Percentiles rank a stretch among this genome's conserved stretches.
Conservation (phyloP, 805 yeast species). For the Yamadazyma endophytica region DNA sequence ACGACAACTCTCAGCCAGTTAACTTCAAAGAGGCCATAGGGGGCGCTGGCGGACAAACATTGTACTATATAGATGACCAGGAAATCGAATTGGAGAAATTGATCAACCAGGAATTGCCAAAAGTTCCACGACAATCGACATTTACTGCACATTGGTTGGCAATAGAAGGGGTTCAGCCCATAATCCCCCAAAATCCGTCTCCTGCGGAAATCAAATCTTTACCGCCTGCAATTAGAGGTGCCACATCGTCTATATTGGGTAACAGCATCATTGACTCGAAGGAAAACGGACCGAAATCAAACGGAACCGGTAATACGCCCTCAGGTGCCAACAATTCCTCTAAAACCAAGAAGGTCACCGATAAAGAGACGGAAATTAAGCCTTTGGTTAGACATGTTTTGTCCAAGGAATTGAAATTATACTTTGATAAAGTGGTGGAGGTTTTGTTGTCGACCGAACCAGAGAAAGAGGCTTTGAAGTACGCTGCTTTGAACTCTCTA, state of each 20-base stretch:
- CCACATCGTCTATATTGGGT: slow-evolving; percentile 50
- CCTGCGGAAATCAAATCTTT: slow-evolving; percentile 71
- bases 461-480: slow-evolving; percentile 53
- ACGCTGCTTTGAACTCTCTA: slow-evolving; percentile 81
- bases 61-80: slow-evolving; percentile 87
- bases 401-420: slow-evolving; percentile 89
- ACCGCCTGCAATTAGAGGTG: slow-evolving; percentile 80
- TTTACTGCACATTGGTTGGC: slow-evolving; percentile 98
- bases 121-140: slow-evolving; percentile 87
- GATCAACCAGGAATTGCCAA: slow-evolving; percentile 91
- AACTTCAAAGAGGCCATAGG: slow-evolving; percentile 83
- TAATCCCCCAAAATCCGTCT: slow-evolving; percentile 93
- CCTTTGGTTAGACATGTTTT: slow-evolving; percentile 94
- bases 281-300: no score
- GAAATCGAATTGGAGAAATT: slow-evolving; percentile 92
- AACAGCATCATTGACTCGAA: slow-evolving; percentile 34
- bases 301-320: slow-evolving; percentile 4
- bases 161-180: slow-evolving; percentile 97
- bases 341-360: slow-evolving; percentile 12
- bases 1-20: slow-evolving; percentile 66
- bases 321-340: slow-evolving; percentile 8
- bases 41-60: slow-evolving; percentile 83
- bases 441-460: slow-evolving; percentile 63
- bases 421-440: slow-evolving; percentile 84
- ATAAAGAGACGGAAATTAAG: slow-evolving; percentile 58